Percentiles rank a stretch among this genome's conserved stretches.
Conservation (phyloP, 2,329 filamentous ascomycete species). For the Talaromyces albobiverticillius region DNA sequence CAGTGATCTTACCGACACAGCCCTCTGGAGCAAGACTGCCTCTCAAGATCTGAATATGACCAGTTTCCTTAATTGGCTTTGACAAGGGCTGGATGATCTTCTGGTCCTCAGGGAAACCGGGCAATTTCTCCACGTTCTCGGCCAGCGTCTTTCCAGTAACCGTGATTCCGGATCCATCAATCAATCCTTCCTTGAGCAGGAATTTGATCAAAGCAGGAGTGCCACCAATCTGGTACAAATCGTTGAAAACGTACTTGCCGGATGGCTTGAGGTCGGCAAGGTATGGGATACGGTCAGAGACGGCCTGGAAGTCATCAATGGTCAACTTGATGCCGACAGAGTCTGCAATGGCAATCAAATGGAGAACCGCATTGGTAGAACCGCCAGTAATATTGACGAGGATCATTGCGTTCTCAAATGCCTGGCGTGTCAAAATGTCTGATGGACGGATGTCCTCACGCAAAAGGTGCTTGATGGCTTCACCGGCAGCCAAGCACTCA, state of each 20-base stretch:
- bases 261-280: conserved; percentile 81
- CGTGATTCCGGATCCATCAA: conserved; percentile 60
- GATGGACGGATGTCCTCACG: conserved; percentile 72
- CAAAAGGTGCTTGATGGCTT: conserved; percentile 70
- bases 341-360: conserved; percentile 80
- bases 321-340: conserved; percentile 77
- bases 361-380: conserved; percentile 81
- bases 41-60: conserved; percentile 70
- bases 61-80: conserved; percentile 67
- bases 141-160: conserved; percentile 59
- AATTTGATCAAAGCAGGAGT: conserved; percentile 58
- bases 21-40: conserved; percentile 68
- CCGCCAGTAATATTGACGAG: conserved; percentile 79
- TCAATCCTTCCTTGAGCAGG: conserved; percentile 56
- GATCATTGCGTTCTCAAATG: conserved; percentile 83
- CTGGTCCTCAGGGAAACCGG: conserved; percentile 66
- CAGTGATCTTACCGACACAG: conserved; percentile 72
- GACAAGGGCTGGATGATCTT: conserved; percentile 66
- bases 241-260: conserved; percentile 61
- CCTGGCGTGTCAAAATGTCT: conserved; percentile 75
- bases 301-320: conserved; percentile 81
- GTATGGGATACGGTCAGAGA: conserved; percentile 75
- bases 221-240: conserved; percentile 56
- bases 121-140: conserved; percentile 57
- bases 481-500: conserved; percentile 70